A percentile compares a stretch with the other conserved stretches of the same genome.
These are phyloP conservation scores for Parasitella parasitica DNA, from an alignment of 371 early-diverging fungal species.

Conservation along the genomic window DNA sequence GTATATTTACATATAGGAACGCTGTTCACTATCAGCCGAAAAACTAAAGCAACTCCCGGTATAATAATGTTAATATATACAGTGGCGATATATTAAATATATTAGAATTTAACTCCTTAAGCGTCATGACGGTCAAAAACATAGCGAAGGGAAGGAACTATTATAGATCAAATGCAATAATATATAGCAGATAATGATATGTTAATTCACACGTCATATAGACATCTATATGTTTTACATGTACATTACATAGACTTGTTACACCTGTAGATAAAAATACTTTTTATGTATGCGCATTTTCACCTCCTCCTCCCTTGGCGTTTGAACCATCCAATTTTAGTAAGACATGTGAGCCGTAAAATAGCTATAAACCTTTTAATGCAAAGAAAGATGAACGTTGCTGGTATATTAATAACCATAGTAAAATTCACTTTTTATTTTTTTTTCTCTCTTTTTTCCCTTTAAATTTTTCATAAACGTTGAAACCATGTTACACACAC, in stretches of 20 bases:
- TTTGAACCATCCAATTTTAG: slow-evolving; percentile 4
- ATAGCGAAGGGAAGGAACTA: too few species aligned
- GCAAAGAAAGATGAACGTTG: neutral
- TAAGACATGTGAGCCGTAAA: slow-evolving; percentile 10
- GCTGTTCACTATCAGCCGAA: neutral
- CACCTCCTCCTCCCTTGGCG: neutral
- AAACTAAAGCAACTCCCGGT: neutral
- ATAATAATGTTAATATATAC: neutral
- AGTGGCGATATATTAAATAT: neutral
- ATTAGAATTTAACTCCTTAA: neutral
- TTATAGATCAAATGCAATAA: neutral
- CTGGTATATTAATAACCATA: neutral
- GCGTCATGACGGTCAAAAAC: neutral
- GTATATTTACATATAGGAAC: neutral
- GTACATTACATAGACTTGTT: neutral
- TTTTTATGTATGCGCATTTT: neutral
- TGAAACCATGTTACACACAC: slow-evolving; percentile 1
- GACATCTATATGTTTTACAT: neutral
- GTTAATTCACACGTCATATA: neutral
- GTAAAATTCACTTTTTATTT: neutral
- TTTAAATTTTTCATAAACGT: neutral
- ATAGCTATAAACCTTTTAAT: slow-evolving; percentile 4
- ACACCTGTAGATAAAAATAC: neutral
- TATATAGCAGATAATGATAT: neutral
- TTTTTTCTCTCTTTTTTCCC: neutral